Conservation (phyloP, 768 basidiomycete genomes). For the Phlebiopsis flavidoalba region DNA sequence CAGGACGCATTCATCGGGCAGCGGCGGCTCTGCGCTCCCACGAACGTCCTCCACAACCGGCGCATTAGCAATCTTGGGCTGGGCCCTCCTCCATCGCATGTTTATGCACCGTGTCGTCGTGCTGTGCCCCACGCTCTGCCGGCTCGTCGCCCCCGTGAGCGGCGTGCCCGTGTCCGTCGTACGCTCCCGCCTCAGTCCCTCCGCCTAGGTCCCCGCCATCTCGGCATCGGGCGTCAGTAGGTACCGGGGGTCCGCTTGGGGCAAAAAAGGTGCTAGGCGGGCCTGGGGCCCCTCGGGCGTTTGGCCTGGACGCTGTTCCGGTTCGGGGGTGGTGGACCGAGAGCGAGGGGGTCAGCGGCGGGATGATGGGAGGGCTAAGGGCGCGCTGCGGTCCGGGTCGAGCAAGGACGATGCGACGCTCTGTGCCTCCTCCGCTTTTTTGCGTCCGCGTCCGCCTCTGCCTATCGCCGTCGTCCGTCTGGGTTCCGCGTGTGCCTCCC, state of each 20-base stretch:
- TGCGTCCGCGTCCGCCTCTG: too few species aligned
- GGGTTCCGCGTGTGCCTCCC: background rate
- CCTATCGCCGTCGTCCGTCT: background rate
- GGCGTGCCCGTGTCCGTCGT: slow-evolving; percentile 54
- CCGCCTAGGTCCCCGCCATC: background rate
- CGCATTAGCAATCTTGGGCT: slow-evolving; percentile 18
- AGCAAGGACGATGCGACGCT: background rate
- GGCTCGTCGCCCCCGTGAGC: slow-evolving; percentile 40
- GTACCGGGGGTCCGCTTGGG: background rate
- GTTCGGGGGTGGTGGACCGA: background rate
- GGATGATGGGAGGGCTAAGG: background rate
- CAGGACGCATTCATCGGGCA: slow-evolving; percentile 4
- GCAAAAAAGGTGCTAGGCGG: background rate
- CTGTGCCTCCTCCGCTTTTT: background rate
- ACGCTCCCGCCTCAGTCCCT: slow-evolving; percentile 38
- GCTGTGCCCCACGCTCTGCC: slow-evolving; percentile 47
- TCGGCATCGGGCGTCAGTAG: background rate
- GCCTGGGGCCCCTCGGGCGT: background rate
- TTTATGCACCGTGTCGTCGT: slow-evolving; percentile 57
- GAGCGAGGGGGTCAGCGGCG: background rate
- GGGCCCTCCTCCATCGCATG: slow-evolving; percentile 28
- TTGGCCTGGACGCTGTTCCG: background rate
- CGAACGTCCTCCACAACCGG: slow-evolving; percentile 14
- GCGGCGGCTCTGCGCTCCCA: slow-evolving; percentile 16
- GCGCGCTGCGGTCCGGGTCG: background rate